phyloP scores from a whole-genome alignment of 495 filamentous ascomycete genomes.

The Aspergillus panamensis region DNA sequence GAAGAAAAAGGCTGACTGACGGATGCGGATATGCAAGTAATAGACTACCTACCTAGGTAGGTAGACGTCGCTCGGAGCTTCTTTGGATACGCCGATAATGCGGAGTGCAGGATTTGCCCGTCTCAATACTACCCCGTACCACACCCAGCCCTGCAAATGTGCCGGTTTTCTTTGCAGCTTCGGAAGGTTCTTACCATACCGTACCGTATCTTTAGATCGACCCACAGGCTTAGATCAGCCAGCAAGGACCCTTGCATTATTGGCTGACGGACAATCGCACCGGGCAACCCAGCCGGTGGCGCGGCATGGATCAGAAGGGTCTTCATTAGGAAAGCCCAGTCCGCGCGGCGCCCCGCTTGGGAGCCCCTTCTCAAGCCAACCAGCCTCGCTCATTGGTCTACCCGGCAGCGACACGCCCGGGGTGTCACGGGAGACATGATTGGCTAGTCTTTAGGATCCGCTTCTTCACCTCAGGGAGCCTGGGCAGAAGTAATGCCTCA shows the following conservation, averaged over 20 bases:
- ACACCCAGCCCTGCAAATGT: neutral
- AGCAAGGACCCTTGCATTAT: constrained; percentile 23
- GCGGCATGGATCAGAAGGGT: neutral
- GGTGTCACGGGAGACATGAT: constrained; percentile 5
- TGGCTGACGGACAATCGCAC: constrained; percentile 17
- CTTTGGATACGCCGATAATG: constrained; percentile 15
- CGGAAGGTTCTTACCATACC: constrained; percentile 13
- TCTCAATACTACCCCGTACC: constrained; percentile 17
- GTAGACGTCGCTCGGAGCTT: constrained; percentile 14
- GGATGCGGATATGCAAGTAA: neutral
- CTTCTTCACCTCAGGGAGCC: constrained; percentile 7
- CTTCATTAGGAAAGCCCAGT: constrained; percentile 13
- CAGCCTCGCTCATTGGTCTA: constrained; percentile 10
- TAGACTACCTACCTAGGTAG: constrained; percentile 4
- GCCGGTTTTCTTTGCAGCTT: constrained; percentile 1
- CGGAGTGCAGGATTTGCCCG: constrained; percentile 18
- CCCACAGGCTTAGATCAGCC: constrained; percentile 20
- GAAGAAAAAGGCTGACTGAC: constrained; percentile 19
- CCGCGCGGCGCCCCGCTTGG: constrained; percentile 22
- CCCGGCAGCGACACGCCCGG: constrained; percentile 2
- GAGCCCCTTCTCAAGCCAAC: constrained; percentile 16
- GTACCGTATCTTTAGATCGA: constrained; percentile 9
- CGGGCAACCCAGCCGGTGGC: constrained; percentile 9
- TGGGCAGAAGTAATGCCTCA: neutral
- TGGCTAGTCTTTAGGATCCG: constrained; percentile 7